phyloP scores from a whole-genome alignment of 2,329 filamentous ascomycete species.

The Trichoderma hamatum region DNA sequence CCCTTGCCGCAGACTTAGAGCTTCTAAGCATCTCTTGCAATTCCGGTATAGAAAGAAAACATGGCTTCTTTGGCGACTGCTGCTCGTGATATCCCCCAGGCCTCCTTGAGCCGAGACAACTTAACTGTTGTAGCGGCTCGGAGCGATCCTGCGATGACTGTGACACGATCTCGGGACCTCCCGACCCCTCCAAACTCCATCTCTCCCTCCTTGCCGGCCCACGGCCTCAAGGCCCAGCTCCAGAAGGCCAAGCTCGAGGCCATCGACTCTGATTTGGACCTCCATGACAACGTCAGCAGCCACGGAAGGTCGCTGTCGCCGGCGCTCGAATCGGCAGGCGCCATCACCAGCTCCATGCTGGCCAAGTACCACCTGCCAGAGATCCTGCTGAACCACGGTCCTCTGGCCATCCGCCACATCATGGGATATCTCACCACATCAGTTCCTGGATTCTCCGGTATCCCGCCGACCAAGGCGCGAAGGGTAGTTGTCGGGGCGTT shows the following conservation, averaged over 20 bases:
- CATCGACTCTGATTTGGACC: conserved; percentile 85
- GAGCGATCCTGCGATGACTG: conserved; percentile 60
- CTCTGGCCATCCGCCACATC: conserved; percentile 90
- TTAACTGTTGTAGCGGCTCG: conserved; percentile 72
- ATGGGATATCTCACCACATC: conserved; percentile 93
- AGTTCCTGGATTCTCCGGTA: conserved; percentile 88
- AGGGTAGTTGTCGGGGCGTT: conserved; percentile 89
- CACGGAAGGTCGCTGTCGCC: conserved; percentile 49
- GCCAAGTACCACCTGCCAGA: conserved; percentile 88
- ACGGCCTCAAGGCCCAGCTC: conserved; percentile 72
- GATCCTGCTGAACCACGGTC: conserved; percentile 86
- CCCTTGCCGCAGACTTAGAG: conserved; percentile 39
- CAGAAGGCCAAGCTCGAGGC: conserved; percentile 62
- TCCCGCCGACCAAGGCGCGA: conserved; percentile 86
- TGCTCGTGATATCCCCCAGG: conserved; percentile 68
- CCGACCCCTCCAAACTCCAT: conserved; percentile 95
- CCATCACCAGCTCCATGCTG: conserved; percentile 82
- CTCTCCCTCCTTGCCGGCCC: conserved; percentile 82
- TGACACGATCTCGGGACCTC: conserved; percentile 66
- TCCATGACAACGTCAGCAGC: conserved; percentile 61
- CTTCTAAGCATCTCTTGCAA: conserved; percentile 48
- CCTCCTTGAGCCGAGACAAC: conserved; percentile 67
- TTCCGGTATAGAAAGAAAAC: conserved; percentile 42
- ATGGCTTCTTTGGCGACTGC: conserved; percentile 69
- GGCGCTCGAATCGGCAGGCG: conserved; percentile 70